Evolutionary conservation across 768 basidiomycete genomes (phyloP).

Genomic region (Kockovaella imperatae): DNA sequence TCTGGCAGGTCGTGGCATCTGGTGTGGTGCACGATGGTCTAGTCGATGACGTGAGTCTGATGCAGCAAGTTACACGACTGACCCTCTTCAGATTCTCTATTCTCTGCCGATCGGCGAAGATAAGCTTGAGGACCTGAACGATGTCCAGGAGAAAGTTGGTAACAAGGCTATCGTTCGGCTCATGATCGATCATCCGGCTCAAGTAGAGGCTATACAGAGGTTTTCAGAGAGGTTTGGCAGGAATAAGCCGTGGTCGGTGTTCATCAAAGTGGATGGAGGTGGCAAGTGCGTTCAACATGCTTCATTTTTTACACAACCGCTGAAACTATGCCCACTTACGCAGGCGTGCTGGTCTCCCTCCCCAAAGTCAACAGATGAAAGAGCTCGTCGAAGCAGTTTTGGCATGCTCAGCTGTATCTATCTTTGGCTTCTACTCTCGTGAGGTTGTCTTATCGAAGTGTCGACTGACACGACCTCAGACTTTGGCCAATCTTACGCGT

Average conservation of each 20-base stretch:
- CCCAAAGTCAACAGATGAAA: conserved; percentile 53
- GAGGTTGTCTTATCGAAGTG: conserved; percentile 47
- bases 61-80: neutral
- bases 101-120: conserved; percentile 63
- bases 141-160: conserved; percentile 54
- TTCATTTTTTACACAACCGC: neutral
- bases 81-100: conserved; percentile 60
- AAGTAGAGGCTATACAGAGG: conserved; percentile 58
- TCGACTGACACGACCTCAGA: conserved; percentile 10
- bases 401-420: neutral
- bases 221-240: conserved; percentile 45
- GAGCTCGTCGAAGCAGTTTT: conserved; percentile 54
- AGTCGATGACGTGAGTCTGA: conserved; percentile 64
- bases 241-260: conserved; percentile 60
- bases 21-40: conserved; percentile 64
- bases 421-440: conserved; percentile 53
- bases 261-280: conserved; percentile 73
- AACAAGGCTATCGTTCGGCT: conserved; percentile 60
- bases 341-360: conserved; percentile 67
- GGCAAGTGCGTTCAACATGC: conserved; percentile 54
- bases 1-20: conserved; percentile 61
- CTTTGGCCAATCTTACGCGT: conserved; percentile 56
- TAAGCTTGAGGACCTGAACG: conserved; percentile 64
- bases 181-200: conserved; percentile 67
- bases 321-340: neutral